Evolutionary conservation across 2,329 filamentous ascomycete species (phyloP).

Genomic region (Calonectria hawksworthii): DNA sequence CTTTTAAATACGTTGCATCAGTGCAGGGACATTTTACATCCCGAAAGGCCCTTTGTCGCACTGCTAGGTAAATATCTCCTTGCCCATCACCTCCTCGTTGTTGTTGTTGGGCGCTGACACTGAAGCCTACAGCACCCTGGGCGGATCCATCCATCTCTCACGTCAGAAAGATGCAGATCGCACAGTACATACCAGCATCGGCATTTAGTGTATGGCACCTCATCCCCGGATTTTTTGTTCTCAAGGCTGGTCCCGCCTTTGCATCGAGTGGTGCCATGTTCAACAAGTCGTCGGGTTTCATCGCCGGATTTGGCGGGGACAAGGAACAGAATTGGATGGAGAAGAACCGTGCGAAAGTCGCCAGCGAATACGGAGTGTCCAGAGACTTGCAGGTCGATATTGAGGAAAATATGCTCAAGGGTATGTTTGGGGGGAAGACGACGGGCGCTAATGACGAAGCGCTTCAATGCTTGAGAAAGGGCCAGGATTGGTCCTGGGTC

Average conservation of each 20-base stretch:
- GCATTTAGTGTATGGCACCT: conserved; percentile 30
- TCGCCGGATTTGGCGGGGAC: neutral
- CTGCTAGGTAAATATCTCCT: conserved; percentile 31
- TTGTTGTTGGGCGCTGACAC: neutral
- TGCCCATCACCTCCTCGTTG: neutral
- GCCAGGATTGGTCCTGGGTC: conserved; percentile 26
- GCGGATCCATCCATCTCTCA: conserved; percentile 20
- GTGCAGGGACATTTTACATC: conserved; percentile 44
- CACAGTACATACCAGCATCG: conserved; percentile 21
- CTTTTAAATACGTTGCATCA: conserved; percentile 47
- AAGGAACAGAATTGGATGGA: conserved; percentile 15
- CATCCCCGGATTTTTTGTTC: conserved; percentile 27
- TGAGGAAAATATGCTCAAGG: conserved; percentile 14
- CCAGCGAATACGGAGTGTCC: conserved; percentile 22
- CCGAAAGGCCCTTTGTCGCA: conserved; percentile 37
- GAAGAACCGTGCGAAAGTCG: conserved; percentile 18
- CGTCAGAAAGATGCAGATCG: conserved; percentile 12
- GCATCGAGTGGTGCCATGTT: conserved; percentile 27
- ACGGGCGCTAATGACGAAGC: conserved; percentile 38
- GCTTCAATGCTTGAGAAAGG: conserved; percentile 34
- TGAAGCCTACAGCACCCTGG: conserved; percentile 20
- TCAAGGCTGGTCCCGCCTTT: conserved; percentile 20
- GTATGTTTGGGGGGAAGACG: conserved; percentile 35
- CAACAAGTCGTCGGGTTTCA: conserved; percentile 16
- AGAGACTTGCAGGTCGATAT: conserved; percentile 25